Evolutionary conservation across 352 stramenopile species (phyloP).

Genomic region (Pythium grandisporangium): DNA sequence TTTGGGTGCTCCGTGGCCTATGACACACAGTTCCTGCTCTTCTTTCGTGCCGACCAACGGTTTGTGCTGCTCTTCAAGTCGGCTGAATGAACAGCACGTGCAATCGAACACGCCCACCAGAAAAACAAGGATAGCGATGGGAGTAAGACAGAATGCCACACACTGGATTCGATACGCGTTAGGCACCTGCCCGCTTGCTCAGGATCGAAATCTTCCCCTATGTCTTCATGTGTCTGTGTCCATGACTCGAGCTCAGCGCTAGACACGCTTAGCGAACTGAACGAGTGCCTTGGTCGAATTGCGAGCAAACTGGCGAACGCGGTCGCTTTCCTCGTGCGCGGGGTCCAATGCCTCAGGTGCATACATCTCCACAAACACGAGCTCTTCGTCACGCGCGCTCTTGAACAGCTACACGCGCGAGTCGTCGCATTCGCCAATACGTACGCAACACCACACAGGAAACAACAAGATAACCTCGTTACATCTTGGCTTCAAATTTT

Average conservation of each 20-base stretch:
- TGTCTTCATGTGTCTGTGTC: too few relatives aligned
- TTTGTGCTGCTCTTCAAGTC: constrained; percentile 84
- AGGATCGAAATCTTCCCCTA: background rate
- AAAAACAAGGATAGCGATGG: background rate
- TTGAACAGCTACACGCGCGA: constrained; percentile 50
- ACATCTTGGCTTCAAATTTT: background rate
- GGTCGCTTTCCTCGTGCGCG: constrained; percentile 23
- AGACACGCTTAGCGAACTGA: constrained; percentile 12
- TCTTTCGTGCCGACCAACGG: constrained; percentile 78
- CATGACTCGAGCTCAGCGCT: too few relatives aligned
- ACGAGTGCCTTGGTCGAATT: constrained; percentile 48
- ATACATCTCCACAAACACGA: constrained; percentile 55
- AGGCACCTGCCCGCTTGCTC: background rate
- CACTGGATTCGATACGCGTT: background rate
- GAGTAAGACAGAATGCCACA: background rate
- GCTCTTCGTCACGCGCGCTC: constrained; percentile 53
- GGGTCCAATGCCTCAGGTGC: constrained; percentile 33
- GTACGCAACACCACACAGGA: background rate
- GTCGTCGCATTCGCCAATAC: background rate
- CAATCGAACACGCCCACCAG: too few relatives aligned
- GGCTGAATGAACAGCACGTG: constrained; percentile 49
- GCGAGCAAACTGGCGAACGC: constrained; percentile 41
- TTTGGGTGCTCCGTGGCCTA: constrained; percentile 89
- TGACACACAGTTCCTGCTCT: constrained; percentile 85
- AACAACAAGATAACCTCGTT: background rate